Evolutionary conservation across 1,284 basidiomycete species (phyloP).

Genomic region (Ustilago sp.): DNA sequence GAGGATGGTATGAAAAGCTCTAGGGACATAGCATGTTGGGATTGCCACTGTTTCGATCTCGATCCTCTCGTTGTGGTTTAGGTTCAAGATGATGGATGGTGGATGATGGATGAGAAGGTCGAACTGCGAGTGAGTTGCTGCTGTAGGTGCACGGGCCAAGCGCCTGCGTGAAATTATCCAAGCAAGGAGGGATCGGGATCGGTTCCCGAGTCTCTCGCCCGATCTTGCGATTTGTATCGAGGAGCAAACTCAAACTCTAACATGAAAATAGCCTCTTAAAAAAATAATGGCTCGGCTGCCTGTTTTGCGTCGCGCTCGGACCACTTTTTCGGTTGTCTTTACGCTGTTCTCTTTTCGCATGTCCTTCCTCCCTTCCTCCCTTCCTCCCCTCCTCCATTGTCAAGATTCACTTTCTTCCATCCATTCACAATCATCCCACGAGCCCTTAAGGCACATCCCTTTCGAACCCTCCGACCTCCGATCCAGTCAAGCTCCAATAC

Average conservation of each 20-base stretch:
- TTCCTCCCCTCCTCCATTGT: background rate
- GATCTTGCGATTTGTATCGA: background rate
- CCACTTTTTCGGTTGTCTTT: conserved; percentile 12
- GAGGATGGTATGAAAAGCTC: background rate
- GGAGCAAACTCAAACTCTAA: background rate
- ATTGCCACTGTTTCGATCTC: background rate
- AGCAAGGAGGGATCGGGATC: background rate
- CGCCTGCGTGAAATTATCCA: background rate
- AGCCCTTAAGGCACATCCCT: background rate
- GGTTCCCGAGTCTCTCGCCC: background rate
- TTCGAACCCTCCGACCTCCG: too few relatives aligned
- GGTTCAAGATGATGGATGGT: background rate
- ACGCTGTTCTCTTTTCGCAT: conserved; percentile 3
- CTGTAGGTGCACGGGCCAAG: background rate
- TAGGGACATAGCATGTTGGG: background rate
- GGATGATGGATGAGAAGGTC: background rate
- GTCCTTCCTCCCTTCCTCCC: background rate
- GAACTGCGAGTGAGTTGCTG: background rate
- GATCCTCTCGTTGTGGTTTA: too few relatives aligned
- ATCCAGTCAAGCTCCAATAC: too few relatives aligned
- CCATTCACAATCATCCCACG: background rate
- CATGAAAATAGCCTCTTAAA: background rate
- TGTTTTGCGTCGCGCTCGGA: conserved; percentile 35
- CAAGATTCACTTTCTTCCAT: conserved; percentile 1
- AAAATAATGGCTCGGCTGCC: conserved; percentile 1